Evolutionary conservation across 441 rosid genomes (phyloP), one percentile per base, ranked within the genome.

Genomic region (Macaranga tanarius): DNA sequence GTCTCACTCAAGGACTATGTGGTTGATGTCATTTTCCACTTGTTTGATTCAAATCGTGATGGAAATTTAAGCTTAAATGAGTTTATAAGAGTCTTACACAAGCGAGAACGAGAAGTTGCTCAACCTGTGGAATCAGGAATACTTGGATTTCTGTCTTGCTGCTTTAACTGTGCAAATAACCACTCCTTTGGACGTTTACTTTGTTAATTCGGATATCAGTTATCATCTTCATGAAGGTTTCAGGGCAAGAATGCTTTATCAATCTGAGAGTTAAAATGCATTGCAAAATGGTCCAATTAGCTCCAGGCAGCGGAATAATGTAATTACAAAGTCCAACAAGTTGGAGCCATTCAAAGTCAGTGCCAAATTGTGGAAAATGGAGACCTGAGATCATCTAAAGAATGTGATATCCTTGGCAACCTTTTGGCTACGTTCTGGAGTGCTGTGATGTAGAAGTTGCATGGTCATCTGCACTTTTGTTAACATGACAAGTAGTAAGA

Each of bases 21-120:
- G 65, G 74, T 91, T 47, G 89, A 84, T 62, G 84, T 95, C 65
- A 86, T 92, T 51, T 95, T 91, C 79, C 87, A 83, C 62, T 79
- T 92, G 72, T 92, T 95, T 47, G 96, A 95, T 76, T 59, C 89
- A 31, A 88, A 95, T 28, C 71, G 65, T 23, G 99, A 92, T 64
- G 92, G 95, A 71, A 78, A 72, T 73, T 75, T 91, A 77, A 87
- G 97, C 73, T 80, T 86, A 44, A 81, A 86, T 6, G 99, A 95
- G 88, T 87, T 92, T 72, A 28, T 91, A 13, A 72, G 87, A 72
- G 96, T 84, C 69, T 59, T 95, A 20, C 88, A 83, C 77, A 83
- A 79, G 73, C 84, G 90, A 65, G 90, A 86, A 79, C 79, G 74
- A 75, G 90, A 87, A 55, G 81, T 84, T 58, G 80, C 89, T 63